These are phyloP conservation scores for Hortaea werneckii DNA, from an alignment of 2,329 filamentous ascomycete genomes.

Conservation along the genomic window DNA sequence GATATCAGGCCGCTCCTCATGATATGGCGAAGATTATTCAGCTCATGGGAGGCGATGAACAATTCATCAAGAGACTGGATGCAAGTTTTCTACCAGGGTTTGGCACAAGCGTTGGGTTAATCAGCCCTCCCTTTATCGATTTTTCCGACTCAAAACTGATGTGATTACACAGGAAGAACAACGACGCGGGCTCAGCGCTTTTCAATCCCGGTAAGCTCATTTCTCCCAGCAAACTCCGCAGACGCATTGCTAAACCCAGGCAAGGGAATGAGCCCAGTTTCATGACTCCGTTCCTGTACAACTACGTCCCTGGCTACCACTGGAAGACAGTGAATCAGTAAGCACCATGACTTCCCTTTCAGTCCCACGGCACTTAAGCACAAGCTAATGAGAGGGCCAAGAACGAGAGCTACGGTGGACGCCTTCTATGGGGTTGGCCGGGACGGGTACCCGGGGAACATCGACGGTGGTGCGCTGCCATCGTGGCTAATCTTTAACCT, in stretches of 20 bases:
- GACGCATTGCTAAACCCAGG: too few species aligned
- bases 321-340: conserved; percentile 40
- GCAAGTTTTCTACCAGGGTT: conserved; percentile 38
- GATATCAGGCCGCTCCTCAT: conserved; percentile 48
- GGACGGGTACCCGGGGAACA: conserved; percentile 55
- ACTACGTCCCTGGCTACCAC: conserved; percentile 53
- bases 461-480: conserved; percentile 63
- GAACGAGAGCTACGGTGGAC: conserved; percentile 48
- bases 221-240: too few species aligned
- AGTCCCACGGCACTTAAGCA: too few species aligned
- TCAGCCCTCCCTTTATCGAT: too few species aligned
- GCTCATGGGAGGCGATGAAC: conserved; percentile 42
- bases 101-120: conserved; percentile 9
- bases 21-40: conserved; percentile 48
- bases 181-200: conserved; percentile 40
- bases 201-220: conserved; percentile 50
- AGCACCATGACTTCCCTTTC: too few species aligned
- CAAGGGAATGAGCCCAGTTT: conserved; percentile 52
- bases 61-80: conserved; percentile 50
- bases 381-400: too few species aligned
- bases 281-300: conserved; percentile 57
- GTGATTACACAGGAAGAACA: too few species aligned
- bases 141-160: too few species aligned
- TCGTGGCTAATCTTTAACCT: conserved; percentile 59
- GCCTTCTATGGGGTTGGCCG: conserved; percentile 46